Conservation (phyloP, 352 stramenopile species). For the Phytophthora hibernalis region DNA sequence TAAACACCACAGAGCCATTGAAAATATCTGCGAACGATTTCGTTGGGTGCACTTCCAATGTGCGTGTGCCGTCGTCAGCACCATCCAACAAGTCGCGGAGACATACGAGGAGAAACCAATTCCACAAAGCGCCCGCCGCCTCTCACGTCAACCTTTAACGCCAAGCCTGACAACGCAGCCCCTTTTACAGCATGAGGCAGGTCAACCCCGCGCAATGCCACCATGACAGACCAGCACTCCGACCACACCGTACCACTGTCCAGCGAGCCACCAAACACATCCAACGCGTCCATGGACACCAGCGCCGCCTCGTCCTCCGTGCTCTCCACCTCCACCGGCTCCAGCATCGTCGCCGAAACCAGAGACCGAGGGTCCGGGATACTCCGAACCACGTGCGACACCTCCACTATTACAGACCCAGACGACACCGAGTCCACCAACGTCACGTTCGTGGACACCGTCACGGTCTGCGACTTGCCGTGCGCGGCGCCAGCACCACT, state of each 20-base stretch:
- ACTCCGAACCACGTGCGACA: too few relatives aligned
- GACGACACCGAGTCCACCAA: constrained; percentile 44
- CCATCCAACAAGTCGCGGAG: background rate
- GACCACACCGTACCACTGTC: constrained; percentile 6
- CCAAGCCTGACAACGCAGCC: background rate
- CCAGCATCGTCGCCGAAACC: too few relatives aligned
- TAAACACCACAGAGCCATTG: constrained; percentile 10
- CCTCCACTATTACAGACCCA: constrained; percentile 21
- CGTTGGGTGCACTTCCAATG: constrained; percentile 4
- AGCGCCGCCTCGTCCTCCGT: constrained; percentile 29
- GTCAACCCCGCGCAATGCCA: background rate
- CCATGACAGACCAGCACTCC: constrained; percentile 15
- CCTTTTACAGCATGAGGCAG: background rate
- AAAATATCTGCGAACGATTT: constrained; percentile 9
- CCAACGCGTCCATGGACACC: constrained; percentile 7
- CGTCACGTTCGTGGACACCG: constrained; percentile 42
- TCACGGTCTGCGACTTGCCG: constrained; percentile 33
- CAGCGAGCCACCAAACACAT: constrained; percentile 5
- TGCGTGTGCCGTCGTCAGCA: background rate
- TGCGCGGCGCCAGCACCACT: constrained; percentile 37
- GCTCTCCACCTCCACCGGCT: too few relatives aligned
- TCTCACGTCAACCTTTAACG: background rate
- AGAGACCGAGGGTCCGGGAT: too few relatives aligned
- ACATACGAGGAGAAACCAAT: background rate
- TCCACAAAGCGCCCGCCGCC: constrained; percentile 5